phyloP scores from a whole-genome alignment of 176 grass and related monocot species.

The Echinochloa phyllopogon region DNA sequence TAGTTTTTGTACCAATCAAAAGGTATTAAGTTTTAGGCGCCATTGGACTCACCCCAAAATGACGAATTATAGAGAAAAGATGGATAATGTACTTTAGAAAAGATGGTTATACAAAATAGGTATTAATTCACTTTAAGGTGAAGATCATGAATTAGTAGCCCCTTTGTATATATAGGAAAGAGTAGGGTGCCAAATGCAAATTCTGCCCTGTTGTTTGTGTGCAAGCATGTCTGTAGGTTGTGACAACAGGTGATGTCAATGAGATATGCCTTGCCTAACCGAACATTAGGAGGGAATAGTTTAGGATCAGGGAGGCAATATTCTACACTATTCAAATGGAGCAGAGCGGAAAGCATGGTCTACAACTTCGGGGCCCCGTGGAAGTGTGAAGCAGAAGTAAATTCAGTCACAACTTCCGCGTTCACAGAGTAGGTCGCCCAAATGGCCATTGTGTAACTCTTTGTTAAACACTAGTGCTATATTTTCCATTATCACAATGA shows the following conservation, averaged over 20 bases:
- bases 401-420: slow-evolving; percentile 56
- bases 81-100: not conserved
- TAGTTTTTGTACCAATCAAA: not conserved
- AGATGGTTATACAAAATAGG: too few relatives aligned
- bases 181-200: slow-evolving; percentile 35
- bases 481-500: slow-evolving; percentile 24
- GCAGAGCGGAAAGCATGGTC: slow-evolving; percentile 61
- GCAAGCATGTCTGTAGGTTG: slow-evolving; percentile 10
- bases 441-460: slow-evolving; percentile 18
- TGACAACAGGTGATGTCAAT: slow-evolving; percentile 42
- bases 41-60: too few relatives aligned
- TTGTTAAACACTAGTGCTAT: slow-evolving; percentile 27
- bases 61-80: not conserved
- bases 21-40: not conserved
- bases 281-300: slow-evolving; percentile 45
- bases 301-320: slow-evolving; percentile 37
- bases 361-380: slow-evolving; percentile 56
- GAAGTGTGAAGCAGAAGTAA: slow-evolving; percentile 58
- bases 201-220: not conserved
- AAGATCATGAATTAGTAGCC: not conserved
- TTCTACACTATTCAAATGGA: slow-evolving; percentile 49
- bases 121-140: not conserved
- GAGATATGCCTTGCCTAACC: slow-evolving; percentile 60
- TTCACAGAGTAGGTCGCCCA: slow-evolving; percentile 54
- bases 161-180: not conserved